Conservation (phyloP, 306 rosid genomes). For the Dalbergia oliveri region DNA sequence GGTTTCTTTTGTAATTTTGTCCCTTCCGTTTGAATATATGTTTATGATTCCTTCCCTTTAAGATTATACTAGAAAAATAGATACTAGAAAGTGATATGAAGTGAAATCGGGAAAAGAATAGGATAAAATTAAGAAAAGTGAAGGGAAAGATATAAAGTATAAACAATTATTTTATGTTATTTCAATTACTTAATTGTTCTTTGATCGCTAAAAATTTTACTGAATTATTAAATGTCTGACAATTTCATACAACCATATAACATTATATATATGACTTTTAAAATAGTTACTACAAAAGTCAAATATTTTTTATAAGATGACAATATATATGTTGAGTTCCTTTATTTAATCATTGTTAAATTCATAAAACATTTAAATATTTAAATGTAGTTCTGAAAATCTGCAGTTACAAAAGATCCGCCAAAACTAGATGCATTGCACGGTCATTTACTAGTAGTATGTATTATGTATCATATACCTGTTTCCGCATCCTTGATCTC, state of each 20-base stretch:
- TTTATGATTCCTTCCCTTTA: not conserved
- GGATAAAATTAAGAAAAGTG: not conserved
- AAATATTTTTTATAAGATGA: too few relatives aligned
- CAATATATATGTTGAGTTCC: not conserved
- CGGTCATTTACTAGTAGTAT: conserved; percentile 6
- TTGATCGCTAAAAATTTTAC: not conserved
- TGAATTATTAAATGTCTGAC: not conserved
- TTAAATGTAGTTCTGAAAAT: conserved; percentile 29
- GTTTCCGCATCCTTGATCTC: conserved; percentile 66
- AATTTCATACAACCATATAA: too few relatives aligned
- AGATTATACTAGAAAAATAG: not conserved
- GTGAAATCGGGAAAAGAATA: conserved; percentile 13
- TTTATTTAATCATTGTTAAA: conserved; percentile 7
- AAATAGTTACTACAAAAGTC: too few relatives aligned
- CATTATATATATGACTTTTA: too few relatives aligned
- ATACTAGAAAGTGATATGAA: not conserved
- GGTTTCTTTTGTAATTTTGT: not conserved
- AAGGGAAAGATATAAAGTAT: too few relatives aligned
- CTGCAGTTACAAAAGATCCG: conserved; percentile 3
- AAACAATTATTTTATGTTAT: not conserved
- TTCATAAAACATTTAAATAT: conserved; percentile 3
- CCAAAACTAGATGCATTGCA: not conserved
- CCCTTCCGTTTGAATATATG: conserved; percentile 3
- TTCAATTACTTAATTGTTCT: conserved; percentile 12
- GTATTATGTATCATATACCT: conserved; percentile 48